Base-by-base conservation (phyloP, 1,139 yeast genomes). In the Candida dubliniensis region DNA sequence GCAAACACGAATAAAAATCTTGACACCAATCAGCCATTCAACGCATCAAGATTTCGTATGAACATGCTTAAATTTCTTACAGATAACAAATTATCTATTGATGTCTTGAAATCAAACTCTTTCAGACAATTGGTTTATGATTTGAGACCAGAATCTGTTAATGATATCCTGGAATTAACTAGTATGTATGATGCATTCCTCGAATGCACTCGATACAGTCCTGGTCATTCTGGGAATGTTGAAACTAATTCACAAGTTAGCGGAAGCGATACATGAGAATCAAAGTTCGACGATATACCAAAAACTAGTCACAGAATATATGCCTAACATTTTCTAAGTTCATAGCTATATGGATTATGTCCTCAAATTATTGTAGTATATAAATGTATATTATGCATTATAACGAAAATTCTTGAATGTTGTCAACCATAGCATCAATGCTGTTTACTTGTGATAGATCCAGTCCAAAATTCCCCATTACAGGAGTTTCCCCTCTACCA, bases 51-150 rank as follows among this genome's bases (percentile, higher is more conserved):
- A 50, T 77, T 79, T 55, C 83, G 77, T 47, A 73, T 71, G 50
- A 80, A 78, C 48, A 59, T 79, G 36, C 63, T 78, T 67, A 68
- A 67, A 49, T 79, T 79, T 48, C 56, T 79, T 38, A 69, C 74
- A 9, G 83, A 78, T 15, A 77, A 79, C 55, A 77, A 76, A 54
- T 62, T 79, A 18, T 72, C 81, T 1, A 69, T 78, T 24, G 64
- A 64, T 37, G 71, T 74, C 5, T 71, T 77, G 29, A 74, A 74
- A 56, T 71, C 80, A 31, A 72, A 65, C n/a, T 67, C 80, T 2
- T 79, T 79, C 56, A 77, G 76, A 51, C 82, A 78, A 52, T 58
- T 79, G 35, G 61, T 79, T 8, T 73, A 70, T 50, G 79, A 79
- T 41, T 64, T 79, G 47, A 63, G 77, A 45, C 72, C 80, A 0